These are phyloP conservation scores for Xylaria sp. DNA, from an alignment of 2,329 filamentous ascomycete species.

Conservation along the genomic window DNA sequence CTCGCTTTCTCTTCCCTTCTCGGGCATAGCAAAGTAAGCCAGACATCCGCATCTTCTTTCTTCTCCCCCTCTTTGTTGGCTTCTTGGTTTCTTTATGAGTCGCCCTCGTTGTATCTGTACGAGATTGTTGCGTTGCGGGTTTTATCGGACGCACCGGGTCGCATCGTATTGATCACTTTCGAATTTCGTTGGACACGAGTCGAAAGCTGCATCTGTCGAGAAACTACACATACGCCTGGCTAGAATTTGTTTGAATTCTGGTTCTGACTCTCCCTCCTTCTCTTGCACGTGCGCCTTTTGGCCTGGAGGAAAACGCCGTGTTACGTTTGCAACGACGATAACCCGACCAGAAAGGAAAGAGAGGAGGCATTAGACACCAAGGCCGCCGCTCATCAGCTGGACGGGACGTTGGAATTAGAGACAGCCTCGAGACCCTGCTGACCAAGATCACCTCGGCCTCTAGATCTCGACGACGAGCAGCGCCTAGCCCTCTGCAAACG, in stretches of 20 bases:
- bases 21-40: slow-evolving; percentile 25
- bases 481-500: slow-evolving; percentile 63
- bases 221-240: slow-evolving; percentile 10
- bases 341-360: not conserved
- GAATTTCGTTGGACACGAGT: slow-evolving; percentile 25
- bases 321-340: slow-evolving; percentile 24
- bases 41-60: slow-evolving; percentile 1
- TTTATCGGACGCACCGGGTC: slow-evolving; percentile 13
- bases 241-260: slow-evolving; percentile 21
- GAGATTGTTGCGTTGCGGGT: slow-evolving; percentile 6
- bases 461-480: slow-evolving; percentile 61
- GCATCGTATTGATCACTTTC: slow-evolving; percentile 24
- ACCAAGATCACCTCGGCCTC: slow-evolving; percentile 47
- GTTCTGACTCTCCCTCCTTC: not conserved
- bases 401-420: slow-evolving; percentile 11
- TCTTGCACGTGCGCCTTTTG: slow-evolving; percentile 22
- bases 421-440: slow-evolving; percentile 42
- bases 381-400: slow-evolving; percentile 40
- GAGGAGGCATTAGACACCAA: slow-evolving; percentile 19
- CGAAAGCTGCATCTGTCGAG: slow-evolving; percentile 10
- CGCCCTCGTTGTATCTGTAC: slow-evolving; percentile 4
- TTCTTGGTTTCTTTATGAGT: slow-evolving; percentile 4
- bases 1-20: slow-evolving; percentile 23
- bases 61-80: slow-evolving; percentile 15
- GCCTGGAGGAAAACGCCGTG: slow-evolving; percentile 35